Base-by-base conservation (phyloP, 345 rosid species). In the Sisymbrium irio region DNA sequence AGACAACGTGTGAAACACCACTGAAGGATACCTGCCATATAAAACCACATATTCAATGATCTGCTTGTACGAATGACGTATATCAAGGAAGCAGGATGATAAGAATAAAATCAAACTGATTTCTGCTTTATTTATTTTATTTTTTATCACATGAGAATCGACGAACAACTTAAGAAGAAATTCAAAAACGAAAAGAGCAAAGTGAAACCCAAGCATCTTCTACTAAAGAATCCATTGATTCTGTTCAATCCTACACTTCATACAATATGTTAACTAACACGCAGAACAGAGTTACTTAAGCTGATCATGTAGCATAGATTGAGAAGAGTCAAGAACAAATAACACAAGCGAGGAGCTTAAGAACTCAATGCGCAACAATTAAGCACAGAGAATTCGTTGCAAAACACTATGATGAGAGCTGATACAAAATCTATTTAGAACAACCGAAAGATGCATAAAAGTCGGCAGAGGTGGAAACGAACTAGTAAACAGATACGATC, bases 11-110 rank as follows among this genome's bases (percentile, higher is more conserved):
- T 59, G 39, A 39, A 74, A 22, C 67, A 40, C 50, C 66, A 27
- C 7, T 27, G 18, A 57, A 74, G 37, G 35, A 62, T 46, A 59
- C 68, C 55, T 75, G 62, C 62, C 68, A 73, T 40, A n/a, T 20
- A 37, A 62, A 62, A 40, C 42, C 54, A 51, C 45, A 14, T 41
- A 63, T 20, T 62, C 10, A 66, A 30, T 46, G 14, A 57, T 57
- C 14, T 36, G 1, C 18, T 19, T 22, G 41, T 25, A 39, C 56
- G 65, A 7, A 45, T 56, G 57, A 57, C 25, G 64, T 18, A 39
- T 37, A 59, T 5, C 18, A 2, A 63, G 11, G 17, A 70, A 19
- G 25, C 13, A 73, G 42, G 37, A 25, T 5, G 62, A 15, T n/a
- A 59, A 19, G 42, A 27, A 35, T 44, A 50, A 13, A 39, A 30